phyloP scores from a whole-genome alignment of 1,284 basidiomycete species.

The Rhodotorula sp. region DNA sequence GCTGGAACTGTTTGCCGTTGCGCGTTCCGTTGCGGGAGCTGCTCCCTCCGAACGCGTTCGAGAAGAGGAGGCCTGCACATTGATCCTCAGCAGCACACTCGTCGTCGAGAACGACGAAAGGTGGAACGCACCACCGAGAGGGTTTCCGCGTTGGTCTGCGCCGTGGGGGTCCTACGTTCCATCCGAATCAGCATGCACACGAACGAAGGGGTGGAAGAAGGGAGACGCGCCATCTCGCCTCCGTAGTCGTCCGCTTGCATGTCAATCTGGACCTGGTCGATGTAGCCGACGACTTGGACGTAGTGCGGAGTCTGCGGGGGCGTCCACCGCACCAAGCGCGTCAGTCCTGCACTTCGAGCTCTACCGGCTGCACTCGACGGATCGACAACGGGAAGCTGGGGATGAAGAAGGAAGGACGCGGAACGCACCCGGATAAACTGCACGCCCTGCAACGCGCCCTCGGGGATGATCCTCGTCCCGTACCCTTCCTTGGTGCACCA shows the following conservation, averaged over 20 bases:
- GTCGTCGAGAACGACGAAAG: not conserved
- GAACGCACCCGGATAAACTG: slow-evolving; percentile 56
- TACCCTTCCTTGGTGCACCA: slow-evolving; percentile 38
- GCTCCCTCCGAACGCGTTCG: slow-evolving; percentile 42
- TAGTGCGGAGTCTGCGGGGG: slow-evolving; percentile 59
- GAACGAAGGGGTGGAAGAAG: not conserved
- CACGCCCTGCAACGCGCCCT: slow-evolving; percentile 59
- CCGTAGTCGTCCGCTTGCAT: slow-evolving; percentile 60
- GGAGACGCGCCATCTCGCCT: slow-evolving; percentile 50
- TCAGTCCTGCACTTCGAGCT: too few relatives aligned
- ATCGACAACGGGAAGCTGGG: not conserved
- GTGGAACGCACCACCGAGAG: slow-evolving; percentile 35
- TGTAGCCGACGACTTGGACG: slow-evolving; percentile 61
- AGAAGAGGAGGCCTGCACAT: slow-evolving; percentile 32
- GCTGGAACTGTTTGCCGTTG: slow-evolving; percentile 48
- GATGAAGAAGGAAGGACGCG: too few relatives aligned
- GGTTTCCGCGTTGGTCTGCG: slow-evolving; percentile 47
- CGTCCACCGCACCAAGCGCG: too few relatives aligned
- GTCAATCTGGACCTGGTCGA: slow-evolving; percentile 63
- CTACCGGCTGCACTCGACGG: too few relatives aligned
- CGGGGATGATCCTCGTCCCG: slow-evolving; percentile 32
- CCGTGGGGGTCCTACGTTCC: slow-evolving; percentile 41
- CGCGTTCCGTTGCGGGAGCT: slow-evolving; percentile 44
- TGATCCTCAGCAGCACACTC: too few relatives aligned
- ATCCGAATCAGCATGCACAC: not conserved